Evolutionary conservation across 192 early-diverging fungal genomes (phyloP).

Genomic region (Dimargaris xerosporica): DNA sequence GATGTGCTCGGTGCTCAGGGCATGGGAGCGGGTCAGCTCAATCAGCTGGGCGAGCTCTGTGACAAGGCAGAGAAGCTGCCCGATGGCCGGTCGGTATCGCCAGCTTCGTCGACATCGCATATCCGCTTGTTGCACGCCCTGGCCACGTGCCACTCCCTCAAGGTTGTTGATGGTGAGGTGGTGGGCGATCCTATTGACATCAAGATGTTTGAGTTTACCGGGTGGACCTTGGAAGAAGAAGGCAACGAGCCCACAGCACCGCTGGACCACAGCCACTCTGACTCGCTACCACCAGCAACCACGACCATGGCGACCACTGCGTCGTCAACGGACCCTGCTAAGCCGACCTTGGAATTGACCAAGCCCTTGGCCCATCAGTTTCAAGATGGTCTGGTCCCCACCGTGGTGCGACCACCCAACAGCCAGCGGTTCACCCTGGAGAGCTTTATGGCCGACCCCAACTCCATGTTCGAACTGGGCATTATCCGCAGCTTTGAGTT

Average conservation of each 20-base stretch:
- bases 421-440: constrained; percentile 41
- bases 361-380: background rate
- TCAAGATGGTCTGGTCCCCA: constrained; percentile 42
- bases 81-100: background rate
- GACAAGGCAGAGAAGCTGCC: constrained; percentile 31
- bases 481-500: constrained; percentile 89
- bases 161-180: constrained; percentile 73
- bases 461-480: constrained; percentile 44
- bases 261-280: background rate
- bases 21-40: constrained; percentile 27
- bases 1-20: constrained; percentile 84
- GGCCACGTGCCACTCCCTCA: constrained; percentile 73
- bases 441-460: constrained; percentile 20
- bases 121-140: constrained; percentile 40
- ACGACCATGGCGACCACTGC: background rate
- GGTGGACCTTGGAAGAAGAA: constrained; percentile 86
- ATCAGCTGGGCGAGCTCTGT: constrained; percentile 28
- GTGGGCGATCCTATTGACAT: constrained; percentile 94
- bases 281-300: background rate
- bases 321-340: background rate
- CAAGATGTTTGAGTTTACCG: constrained; percentile 95
- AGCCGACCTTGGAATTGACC: too few relatives aligned
- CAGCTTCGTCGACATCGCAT: constrained; percentile 24
- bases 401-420: constrained; percentile 77
- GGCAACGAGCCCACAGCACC: constrained; percentile 20